Evolutionary conservation across 2,329 filamentous ascomycete genomes (phyloP).

Genomic region (Hypoxylon sp.): DNA sequence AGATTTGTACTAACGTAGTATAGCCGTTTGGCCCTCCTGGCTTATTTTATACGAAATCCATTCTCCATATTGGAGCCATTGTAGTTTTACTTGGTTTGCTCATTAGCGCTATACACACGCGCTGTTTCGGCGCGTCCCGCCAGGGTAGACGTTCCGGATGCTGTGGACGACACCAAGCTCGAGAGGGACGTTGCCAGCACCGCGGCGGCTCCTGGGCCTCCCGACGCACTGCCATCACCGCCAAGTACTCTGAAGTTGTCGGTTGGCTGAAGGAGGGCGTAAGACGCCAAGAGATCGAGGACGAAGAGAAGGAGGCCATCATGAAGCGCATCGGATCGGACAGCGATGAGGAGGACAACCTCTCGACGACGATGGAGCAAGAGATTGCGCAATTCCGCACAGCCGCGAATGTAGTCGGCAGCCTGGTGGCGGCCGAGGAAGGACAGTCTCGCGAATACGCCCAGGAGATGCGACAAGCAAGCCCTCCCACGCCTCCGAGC

Average conservation of each 20-base stretch:
- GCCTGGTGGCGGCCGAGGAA: constrained; percentile 60
- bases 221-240: constrained; percentile 33
- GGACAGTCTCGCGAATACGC: constrained; percentile 44
- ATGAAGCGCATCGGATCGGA: constrained; percentile 44
- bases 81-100: constrained; percentile 47
- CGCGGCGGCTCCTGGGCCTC: constrained; percentile 15
- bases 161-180: constrained; percentile 44
- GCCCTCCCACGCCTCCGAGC: constrained; percentile 42
- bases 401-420: constrained; percentile 59
- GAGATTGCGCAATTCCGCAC: constrained; percentile 62
- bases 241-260: constrained; percentile 51
- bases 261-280: constrained; percentile 45
- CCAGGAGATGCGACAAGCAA: constrained; percentile 37
- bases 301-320: constrained; percentile 55
- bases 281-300: constrained; percentile 40
- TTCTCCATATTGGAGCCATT: constrained; percentile 33
- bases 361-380: constrained; percentile 59
- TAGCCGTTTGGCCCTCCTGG: constrained; percentile 35
- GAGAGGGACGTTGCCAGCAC: constrained; percentile 13
- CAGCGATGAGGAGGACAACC: constrained; percentile 47
- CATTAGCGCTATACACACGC: constrained; percentile 44
- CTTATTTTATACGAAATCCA: constrained; percentile 17
- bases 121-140: constrained; percentile 45
- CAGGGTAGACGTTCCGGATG: constrained; percentile 46
- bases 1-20: constrained; percentile 17